phyloP scores from a whole-genome alignment of 306 rosid species.

The Acacia melanoxylon region DNA sequence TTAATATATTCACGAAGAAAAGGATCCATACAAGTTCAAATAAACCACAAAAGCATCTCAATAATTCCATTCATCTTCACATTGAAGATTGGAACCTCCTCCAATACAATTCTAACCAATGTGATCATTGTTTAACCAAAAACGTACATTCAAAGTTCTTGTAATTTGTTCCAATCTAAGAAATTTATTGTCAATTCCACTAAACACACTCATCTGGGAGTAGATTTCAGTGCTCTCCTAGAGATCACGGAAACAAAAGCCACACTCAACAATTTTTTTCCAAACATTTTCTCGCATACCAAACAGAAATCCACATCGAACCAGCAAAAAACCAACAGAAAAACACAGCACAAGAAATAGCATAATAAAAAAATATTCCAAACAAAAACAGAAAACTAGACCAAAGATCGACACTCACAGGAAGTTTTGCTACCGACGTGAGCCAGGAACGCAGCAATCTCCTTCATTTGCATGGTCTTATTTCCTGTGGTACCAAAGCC shows the following conservation, averaged over 20 bases:
- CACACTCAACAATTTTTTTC: not conserved
- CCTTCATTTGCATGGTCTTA: conserved; percentile 74
- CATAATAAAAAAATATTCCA: not conserved
- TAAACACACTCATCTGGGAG: not conserved
- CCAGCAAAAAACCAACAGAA: not conserved
- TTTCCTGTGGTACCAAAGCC: conserved; percentile 92
- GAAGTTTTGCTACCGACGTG: conserved; percentile 87
- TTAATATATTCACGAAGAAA: not conserved
- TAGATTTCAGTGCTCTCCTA: not conserved
- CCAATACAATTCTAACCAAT: not conserved
- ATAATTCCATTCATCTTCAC: conserved; percentile 16
- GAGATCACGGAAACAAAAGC: not conserved
- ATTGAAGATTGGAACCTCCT: not conserved
- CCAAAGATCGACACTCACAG: conserved; percentile 49
- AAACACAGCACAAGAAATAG: not conserved
- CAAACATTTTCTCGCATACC: not conserved
- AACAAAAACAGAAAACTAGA: not conserved
- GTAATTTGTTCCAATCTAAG: not conserved
- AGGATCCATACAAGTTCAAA: not conserved
- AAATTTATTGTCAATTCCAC: not conserved
- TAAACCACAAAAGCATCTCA: not conserved
- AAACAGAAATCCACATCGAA: not conserved
- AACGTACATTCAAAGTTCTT: not conserved
- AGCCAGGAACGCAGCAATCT: conserved; percentile 81
- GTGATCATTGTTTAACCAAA: not conserved